A percentile compares a stretch with the other conserved stretches of the same genome.
Conservation (phyloP, 1,139 yeast genomes). For the Torulaspora globosa region DNA sequence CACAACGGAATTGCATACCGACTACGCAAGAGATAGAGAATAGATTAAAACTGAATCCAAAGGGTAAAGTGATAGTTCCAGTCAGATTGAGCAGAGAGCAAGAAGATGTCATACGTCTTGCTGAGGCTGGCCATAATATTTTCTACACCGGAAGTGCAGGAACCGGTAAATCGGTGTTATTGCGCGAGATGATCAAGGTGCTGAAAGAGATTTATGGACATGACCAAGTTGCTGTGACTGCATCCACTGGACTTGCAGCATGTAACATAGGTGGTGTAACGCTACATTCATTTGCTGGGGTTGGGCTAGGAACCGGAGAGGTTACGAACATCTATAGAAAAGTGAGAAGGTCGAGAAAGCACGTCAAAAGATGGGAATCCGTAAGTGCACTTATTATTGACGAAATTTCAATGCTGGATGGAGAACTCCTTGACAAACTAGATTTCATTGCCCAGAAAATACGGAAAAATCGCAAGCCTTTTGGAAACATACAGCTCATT, state of each 20-base stretch:
- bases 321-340: constrained; percentile 47
- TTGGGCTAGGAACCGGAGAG: constrained; percentile 64
- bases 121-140: constrained; percentile 56
- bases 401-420: constrained; percentile 89
- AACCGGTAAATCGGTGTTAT: constrained; percentile 82
- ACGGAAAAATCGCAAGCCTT: constrained; percentile 52
- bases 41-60: constrained; percentile 20
- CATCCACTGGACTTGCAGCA: constrained; percentile 91
- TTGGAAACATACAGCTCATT: constrained; percentile 85
- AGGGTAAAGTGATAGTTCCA: constrained; percentile 36
- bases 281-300: constrained; percentile 79
- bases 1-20: constrained; percentile 23
- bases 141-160: constrained; percentile 97
- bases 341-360: constrained; percentile 52
- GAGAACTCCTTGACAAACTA: constrained; percentile 64
- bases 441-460: constrained; percentile 59
- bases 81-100: constrained; percentile 66
- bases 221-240: constrained; percentile 73
- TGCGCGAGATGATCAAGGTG: constrained; percentile 63
- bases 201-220: constrained; percentile 46
- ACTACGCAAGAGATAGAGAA: constrained; percentile 19
- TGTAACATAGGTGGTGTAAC: constrained; percentile 88
- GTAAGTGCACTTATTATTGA: constrained; percentile 70
- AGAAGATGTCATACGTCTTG: constrained; percentile 58
- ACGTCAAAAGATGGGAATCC: constrained; percentile 56